Evolutionary conservation across 208 protist genomes (phyloP).

Genomic region (Leishmania lainsoni): DNA sequence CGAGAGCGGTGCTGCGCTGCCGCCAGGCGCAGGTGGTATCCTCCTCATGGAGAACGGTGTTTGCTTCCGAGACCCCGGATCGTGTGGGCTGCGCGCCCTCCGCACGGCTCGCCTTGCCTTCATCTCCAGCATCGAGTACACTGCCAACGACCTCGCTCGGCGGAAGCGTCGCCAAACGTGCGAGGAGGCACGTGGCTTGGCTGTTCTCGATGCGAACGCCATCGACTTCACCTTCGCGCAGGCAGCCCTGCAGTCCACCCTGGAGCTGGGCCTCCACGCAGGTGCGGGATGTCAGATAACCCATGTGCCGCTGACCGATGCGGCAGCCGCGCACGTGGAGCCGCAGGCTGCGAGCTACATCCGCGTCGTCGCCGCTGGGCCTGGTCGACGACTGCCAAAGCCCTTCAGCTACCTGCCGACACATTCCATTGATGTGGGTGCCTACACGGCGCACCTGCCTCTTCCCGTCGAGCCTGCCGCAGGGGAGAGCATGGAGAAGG

Average conservation of each 20-base stretch:
- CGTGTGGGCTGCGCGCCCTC: constrained; percentile 62
- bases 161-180: constrained; percentile 29
- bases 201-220: constrained; percentile 68
- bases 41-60: constrained; percentile 74
- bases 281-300: constrained; percentile 57
- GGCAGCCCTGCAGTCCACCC: constrained; percentile 52
- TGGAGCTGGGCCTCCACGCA: constrained; percentile 57
- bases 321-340: constrained; percentile 40
- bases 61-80: constrained; percentile 47
- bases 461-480: constrained; percentile 22
- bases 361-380: constrained; percentile 37
- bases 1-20: neutral
- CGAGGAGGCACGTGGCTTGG: constrained; percentile 44
- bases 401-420: constrained; percentile 49
- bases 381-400: constrained; percentile 27
- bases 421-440: constrained; percentile 55
- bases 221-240: constrained; percentile 76
- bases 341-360: constrained; percentile 43
- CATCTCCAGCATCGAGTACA: constrained; percentile 50
- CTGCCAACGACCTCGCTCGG: constrained; percentile 28
- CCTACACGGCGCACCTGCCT: constrained; percentile 60
- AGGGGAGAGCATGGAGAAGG: neutral
- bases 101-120: constrained; percentile 69
- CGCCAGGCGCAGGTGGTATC: constrained; percentile 4
- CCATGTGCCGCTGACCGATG: constrained; percentile 57